Conservation (phyloP, 2,329 filamentous ascomycete species). For the Trichocomaceae sp. region DNA sequence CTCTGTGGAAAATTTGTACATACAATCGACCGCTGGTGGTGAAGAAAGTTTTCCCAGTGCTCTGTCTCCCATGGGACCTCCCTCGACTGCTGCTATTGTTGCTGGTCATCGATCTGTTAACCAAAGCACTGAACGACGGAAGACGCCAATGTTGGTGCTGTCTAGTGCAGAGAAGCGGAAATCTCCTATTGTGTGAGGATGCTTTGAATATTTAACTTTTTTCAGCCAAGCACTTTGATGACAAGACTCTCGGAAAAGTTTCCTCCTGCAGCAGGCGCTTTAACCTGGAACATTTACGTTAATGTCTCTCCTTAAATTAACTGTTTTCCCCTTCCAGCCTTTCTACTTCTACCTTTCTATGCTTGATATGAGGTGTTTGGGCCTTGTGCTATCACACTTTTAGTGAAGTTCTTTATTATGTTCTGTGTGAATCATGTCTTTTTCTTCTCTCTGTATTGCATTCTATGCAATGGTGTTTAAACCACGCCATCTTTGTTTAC, state of each 20-base stretch:
- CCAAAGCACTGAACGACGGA: constrained; percentile 59
- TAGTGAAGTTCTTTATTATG: not conserved
- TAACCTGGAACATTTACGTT: constrained; percentile 7
- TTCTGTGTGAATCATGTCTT: constrained; percentile 6
- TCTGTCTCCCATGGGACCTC: constrained; percentile 26
- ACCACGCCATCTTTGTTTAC: constrained; percentile 1
- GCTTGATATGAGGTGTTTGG: not conserved
- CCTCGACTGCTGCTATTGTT: constrained; percentile 36
- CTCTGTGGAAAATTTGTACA: constrained; percentile 48
- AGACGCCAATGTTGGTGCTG: constrained; percentile 78
- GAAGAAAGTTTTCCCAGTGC: constrained; percentile 49
- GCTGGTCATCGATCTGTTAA: constrained; percentile 51
- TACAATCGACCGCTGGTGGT: constrained; percentile 50
- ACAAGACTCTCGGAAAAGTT: constrained; percentile 4
- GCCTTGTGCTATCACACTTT: not conserved
- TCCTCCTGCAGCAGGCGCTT: not conserved
- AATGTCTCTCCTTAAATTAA: constrained; percentile 8
- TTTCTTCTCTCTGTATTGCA: constrained; percentile 4
- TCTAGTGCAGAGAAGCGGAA: constrained; percentile 88
- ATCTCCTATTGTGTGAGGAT: constrained; percentile 49
- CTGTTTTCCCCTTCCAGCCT: not conserved
- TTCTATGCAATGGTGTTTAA: constrained; percentile 7
- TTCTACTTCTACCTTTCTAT: constrained; percentile 2
- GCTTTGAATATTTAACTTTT: not conserved
- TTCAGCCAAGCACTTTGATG: not conserved